These are phyloP conservation scores for Pharus latifolius DNA, from an alignment of 176 grass and related monocot species.

Conservation along the genomic window DNA sequence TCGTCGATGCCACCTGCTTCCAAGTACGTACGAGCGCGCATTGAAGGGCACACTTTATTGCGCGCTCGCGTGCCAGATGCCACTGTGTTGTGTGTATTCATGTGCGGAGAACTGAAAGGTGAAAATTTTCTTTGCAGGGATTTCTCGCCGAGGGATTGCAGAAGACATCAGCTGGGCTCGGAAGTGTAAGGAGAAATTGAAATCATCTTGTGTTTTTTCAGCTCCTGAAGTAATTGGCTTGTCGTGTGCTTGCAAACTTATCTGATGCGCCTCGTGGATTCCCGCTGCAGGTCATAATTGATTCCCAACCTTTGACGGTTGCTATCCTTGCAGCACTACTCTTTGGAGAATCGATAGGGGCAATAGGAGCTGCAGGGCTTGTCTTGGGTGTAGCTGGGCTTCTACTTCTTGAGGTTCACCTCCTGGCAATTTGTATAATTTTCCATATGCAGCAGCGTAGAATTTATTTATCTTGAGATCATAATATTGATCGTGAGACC, in stretches of 20 bases:
- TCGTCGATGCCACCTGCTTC: slow-evolving; percentile 85
- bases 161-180: slow-evolving; percentile 80
- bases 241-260: background rate
- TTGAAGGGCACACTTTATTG: background rate
- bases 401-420: slow-evolving; percentile 72
- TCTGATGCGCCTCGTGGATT: background rate
- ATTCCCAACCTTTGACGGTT: slow-evolving; percentile 89
- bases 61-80: too few species aligned
- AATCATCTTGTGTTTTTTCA: slow-evolving; percentile 5
- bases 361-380: slow-evolving; percentile 57
- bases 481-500: background rate
- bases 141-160: slow-evolving; percentile 90
- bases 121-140: slow-evolving; percentile 34
- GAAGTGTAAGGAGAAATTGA: slow-evolving; percentile 57
- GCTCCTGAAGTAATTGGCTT: slow-evolving; percentile 9
- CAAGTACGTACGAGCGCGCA: slow-evolving; percentile 31
- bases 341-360: slow-evolving; percentile 80
- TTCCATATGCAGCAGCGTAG: background rate
- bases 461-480: background rate
- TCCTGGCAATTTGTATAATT: background rate
- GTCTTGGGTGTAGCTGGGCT: slow-evolving; percentile 65
- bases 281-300: slow-evolving; percentile 82
- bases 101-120: background rate
- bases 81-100: background rate
- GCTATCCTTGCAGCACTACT: slow-evolving; percentile 77